phyloP scores from a whole-genome alignment of 495 filamentous ascomycete species.

The Neurospora tetraspora region DNA sequence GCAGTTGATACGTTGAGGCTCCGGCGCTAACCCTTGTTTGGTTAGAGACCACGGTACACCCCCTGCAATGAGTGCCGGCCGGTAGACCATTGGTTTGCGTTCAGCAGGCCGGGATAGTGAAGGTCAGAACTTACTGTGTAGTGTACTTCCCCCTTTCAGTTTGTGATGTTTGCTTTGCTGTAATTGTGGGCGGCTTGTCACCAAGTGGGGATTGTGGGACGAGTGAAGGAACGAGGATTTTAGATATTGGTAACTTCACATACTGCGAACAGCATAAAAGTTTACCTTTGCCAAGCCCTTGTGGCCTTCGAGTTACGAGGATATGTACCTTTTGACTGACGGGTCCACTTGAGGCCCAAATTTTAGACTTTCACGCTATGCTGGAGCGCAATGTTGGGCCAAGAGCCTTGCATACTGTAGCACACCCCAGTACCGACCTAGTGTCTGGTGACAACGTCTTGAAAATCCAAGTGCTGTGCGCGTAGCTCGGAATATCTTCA shows the following conservation, averaged over 20 bases:
- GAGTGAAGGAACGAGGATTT: not conserved
- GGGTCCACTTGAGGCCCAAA: not conserved
- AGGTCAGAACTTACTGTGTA: not conserved
- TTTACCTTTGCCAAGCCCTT: not conserved
- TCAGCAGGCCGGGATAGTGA: not conserved
- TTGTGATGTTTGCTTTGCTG: not conserved
- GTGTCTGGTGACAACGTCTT: not conserved
- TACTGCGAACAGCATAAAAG: not conserved
- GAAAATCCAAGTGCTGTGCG: not conserved
- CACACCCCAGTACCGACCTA: not conserved
- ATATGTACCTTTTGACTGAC: not conserved
- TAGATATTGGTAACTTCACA: not conserved
- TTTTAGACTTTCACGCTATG: not conserved
- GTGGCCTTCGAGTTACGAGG: not conserved
- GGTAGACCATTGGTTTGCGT: not conserved
- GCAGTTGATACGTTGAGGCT: not conserved
- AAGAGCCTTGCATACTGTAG: not conserved
- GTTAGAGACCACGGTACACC: not conserved
- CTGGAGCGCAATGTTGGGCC: not conserved
- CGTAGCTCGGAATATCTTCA: not conserved
- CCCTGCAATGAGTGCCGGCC: not conserved
- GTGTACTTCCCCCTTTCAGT: not conserved
- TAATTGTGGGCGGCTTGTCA: not conserved
- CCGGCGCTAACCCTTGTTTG: not conserved
- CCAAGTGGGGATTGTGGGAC: not conserved